A percentile compares a stretch with the other conserved stretches of the same genome.
These are phyloP conservation scores for Trichomonas tenax DNA, from an alignment of 208 protist genomes.

Conservation along the genomic window DNA sequence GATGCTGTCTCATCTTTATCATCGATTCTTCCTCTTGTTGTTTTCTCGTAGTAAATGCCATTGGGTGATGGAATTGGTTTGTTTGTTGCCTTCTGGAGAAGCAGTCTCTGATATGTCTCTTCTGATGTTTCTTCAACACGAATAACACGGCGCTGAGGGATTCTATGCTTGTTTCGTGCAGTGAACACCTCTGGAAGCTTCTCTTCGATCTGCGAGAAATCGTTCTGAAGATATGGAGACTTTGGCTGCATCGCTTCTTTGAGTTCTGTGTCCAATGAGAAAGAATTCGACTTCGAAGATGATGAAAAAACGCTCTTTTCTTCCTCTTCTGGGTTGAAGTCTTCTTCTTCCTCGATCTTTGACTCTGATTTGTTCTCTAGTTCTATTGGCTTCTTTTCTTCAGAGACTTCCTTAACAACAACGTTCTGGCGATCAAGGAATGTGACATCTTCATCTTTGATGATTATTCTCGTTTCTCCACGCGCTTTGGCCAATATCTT, in stretches of 20 bases:
- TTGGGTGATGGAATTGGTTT: neutral
- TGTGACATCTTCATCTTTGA: neutral
- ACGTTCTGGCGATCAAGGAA: neutral
- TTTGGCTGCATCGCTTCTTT: neutral
- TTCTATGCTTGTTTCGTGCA: neutral
- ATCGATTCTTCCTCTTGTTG: neutral
- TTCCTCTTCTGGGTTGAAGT: neutral
- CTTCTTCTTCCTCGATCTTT: neutral
- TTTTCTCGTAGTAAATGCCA: neutral
- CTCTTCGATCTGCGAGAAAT: neutral
- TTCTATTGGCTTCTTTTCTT: neutral
- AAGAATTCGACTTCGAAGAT: neutral
- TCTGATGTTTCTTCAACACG: neutral
- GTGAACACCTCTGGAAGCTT: neutral
- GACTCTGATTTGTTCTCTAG: neutral
- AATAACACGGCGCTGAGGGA: neutral
- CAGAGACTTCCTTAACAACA: neutral
- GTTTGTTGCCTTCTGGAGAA: too few species aligned
- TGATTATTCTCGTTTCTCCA: neutral
- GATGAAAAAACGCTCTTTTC: too few species aligned
- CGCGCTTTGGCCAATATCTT: neutral
- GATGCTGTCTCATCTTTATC: neutral
- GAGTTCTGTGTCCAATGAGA: neutral
- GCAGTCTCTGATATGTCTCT: neutral
- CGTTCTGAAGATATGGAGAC: neutral